Evolutionary conservation across 441 rosid species (phyloP), one percentile per base, ranked within the genome.

Genomic region (Metrosideros polymorpha): DNA sequence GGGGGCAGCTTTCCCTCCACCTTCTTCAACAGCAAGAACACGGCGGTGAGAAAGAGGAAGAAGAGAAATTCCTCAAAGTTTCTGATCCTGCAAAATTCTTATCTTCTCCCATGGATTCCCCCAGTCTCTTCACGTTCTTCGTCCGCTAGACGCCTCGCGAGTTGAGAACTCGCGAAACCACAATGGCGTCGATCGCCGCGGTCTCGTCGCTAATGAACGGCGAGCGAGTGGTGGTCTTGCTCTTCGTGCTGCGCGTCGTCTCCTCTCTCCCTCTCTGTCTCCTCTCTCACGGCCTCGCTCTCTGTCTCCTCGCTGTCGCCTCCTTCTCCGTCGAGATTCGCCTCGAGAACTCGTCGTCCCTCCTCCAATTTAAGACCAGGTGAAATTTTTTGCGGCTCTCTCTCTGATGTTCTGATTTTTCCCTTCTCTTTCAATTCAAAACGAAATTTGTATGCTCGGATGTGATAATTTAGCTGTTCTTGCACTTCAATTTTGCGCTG

Each of bases 141-240:
- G 47, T 22, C 79, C 47, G n/a, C 6, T 71, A 0, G 45, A 25
- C 15, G 77, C 45, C 4, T 2, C 25, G 39, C 12, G 42, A 39
- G 79, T 6, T 71, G 15, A 22, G n/a, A 12, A 22, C 79, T 39
- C 2, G 18, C n/a, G 30, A 35, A 35, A 3, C 15, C 6, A 13
- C 49, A 39, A 76, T 56, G 83, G 63, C 83, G 71, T 59, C 84
- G 66, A 45, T 85, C 88, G 52, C 84, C 59, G 55, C 29, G 59
- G 45, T 54, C 43, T 24, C 89, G 91, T 51, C 92, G 90, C 88
- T 90, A 82, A 55, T 92, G 27, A 95, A 90, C 88, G 99, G 99
- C 86, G 99, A 97, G 92, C 94, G 98, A 89, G 95, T 92, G 24
- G 95, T 97, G 75, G 97, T 96, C 24, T 84, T 91, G 75, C 88